Conservation (phyloP, 768 basidiomycete genomes). For the Leucosporidium scottii region DNA sequence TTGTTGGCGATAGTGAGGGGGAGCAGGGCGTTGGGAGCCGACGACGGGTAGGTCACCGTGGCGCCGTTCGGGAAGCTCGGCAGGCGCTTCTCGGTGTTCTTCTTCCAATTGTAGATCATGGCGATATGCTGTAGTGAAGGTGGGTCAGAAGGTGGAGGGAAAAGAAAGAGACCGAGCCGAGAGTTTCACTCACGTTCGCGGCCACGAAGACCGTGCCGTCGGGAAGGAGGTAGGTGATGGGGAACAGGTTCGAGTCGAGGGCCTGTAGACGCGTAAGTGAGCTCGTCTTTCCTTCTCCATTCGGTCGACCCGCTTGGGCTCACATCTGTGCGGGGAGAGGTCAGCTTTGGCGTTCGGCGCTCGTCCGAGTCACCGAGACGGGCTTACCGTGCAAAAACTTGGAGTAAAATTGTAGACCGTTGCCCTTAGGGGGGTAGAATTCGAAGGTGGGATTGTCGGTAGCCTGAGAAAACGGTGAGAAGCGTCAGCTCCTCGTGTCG, state of each 20-base stretch:
- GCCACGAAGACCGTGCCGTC: constrained; percentile 39
- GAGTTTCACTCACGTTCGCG: constrained; percentile 40
- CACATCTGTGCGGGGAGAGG: not conserved
- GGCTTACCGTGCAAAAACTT: constrained; percentile 56
- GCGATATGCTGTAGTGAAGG: constrained; percentile 33
- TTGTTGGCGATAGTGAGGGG: constrained; percentile 84
- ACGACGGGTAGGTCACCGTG: constrained; percentile 61
- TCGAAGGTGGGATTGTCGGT: constrained; percentile 74
- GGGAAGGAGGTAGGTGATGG: constrained; percentile 63
- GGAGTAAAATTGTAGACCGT: constrained; percentile 47
- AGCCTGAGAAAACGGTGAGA: not conserved
- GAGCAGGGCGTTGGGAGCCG: constrained; percentile 80
- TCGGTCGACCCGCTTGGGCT: too few species aligned
- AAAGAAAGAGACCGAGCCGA: too few species aligned
- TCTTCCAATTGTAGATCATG: constrained; percentile 57
- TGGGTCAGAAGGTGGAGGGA: too few species aligned
- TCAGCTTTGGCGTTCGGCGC: not conserved
- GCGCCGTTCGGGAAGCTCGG: constrained; percentile 45
- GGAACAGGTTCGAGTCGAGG: constrained; percentile 68
- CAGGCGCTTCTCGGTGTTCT: constrained; percentile 43
- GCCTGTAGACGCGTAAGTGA: too few species aligned
- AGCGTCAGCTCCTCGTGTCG: constrained; percentile 44
- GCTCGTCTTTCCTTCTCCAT: too few species aligned
- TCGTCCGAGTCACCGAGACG: not conserved
- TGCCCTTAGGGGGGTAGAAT: constrained; percentile 71